Evolutionary conservation across 2,329 filamentous ascomycete genomes (phyloP).

Genomic region (Sarocladiaceae sp.): DNA sequence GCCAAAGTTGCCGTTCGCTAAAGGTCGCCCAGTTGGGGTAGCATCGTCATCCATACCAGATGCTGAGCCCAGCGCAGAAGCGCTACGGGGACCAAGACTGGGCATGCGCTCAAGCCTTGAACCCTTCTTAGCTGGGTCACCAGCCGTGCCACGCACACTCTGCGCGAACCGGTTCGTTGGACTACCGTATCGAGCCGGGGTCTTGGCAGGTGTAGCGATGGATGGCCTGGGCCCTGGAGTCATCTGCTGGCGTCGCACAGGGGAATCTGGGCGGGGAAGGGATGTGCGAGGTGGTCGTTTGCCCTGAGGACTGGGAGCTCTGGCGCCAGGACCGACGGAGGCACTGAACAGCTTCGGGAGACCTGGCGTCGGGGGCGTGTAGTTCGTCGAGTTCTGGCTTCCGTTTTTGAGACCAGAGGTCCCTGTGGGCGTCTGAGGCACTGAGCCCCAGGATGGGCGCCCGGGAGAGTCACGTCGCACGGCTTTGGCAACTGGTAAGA

Average conservation of each 20-base stretch:
- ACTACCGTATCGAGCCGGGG: conserved; percentile 28
- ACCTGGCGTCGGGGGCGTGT: conserved; percentile 58
- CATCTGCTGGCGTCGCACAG: conserved; percentile 62
- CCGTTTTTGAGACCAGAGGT: conserved; percentile 46
- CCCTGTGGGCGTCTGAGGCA: conserved; percentile 56
- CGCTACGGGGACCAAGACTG: conserved; percentile 50
- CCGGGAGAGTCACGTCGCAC: conserved; percentile 57
- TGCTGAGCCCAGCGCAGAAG: conserved; percentile 49
- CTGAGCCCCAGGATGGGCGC: conserved; percentile 40
- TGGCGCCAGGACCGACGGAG: conserved; percentile 66
- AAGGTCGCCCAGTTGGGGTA: conserved; percentile 44
- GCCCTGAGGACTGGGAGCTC: conserved; percentile 64
- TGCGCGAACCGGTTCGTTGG: conserved; percentile 55
- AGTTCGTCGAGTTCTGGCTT: conserved; percentile 52
- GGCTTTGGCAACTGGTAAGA: conserved; percentile 80
- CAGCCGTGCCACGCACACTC: conserved; percentile 54
- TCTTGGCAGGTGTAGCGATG: conserved; percentile 43
- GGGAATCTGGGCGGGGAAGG: conserved; percentile 82
- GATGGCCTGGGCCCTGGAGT: conserved; percentile 53
- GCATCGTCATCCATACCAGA: conserved; percentile 52
- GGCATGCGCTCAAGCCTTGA: conserved; percentile 41
- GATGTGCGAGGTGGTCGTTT: conserved; percentile 65
- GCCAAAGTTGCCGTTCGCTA: conserved; percentile 43
- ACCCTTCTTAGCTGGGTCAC: conserved; percentile 54
- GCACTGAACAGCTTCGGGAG: conserved; percentile 74